Evolutionary conservation across 2,329 filamentous ascomycete species (phyloP).

Genomic region (Penicillium italicum): DNA sequence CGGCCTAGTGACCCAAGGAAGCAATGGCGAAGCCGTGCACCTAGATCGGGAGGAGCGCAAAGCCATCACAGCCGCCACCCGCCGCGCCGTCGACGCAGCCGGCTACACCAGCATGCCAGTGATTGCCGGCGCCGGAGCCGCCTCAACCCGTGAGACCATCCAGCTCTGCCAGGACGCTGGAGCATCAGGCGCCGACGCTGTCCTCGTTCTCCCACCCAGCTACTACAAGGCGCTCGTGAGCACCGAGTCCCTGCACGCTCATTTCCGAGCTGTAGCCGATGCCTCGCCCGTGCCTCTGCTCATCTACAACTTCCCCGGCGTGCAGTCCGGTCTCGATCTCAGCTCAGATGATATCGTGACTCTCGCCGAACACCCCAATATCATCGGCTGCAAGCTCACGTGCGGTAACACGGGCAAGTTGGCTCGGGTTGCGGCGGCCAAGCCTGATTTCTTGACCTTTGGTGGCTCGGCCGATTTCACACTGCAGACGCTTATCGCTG

Average conservation of each 20-base stretch:
- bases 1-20: slow-evolving; percentile 73
- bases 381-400: slow-evolving; percentile 68
- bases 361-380: slow-evolving; percentile 59
- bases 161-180: slow-evolving; percentile 66
- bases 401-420: slow-evolving; percentile 74
- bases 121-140: slow-evolving; percentile 71
- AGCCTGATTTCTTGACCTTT: slow-evolving; percentile 70
- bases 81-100: slow-evolving; percentile 63
- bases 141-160: slow-evolving; percentile 70
- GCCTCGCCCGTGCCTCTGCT: slow-evolving; percentile 60
- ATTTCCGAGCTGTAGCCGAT: slow-evolving; percentile 63
- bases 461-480: slow-evolving; percentile 87
- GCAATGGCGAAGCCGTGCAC: slow-evolving; percentile 79
- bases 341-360: slow-evolving; percentile 62
- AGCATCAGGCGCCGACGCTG: slow-evolving; percentile 68
- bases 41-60: slow-evolving; percentile 67
- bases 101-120: slow-evolving; percentile 65
- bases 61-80: slow-evolving; percentile 65
- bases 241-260: slow-evolving; percentile 57
- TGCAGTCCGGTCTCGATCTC: slow-evolving; percentile 64
- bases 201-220: slow-evolving; percentile 69
- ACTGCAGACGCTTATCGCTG: slow-evolving; percentile 72
- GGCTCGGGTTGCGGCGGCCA: slow-evolving; percentile 55
- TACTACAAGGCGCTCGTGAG: slow-evolving; percentile 70
- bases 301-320: slow-evolving; percentile 70